Percentiles rank a stretch among this genome's conserved stretches.
These are phyloP conservation scores for Paraphoma sp. DNA, from an alignment of 2,329 filamentous ascomycete species.

Conservation along the genomic window DNA sequence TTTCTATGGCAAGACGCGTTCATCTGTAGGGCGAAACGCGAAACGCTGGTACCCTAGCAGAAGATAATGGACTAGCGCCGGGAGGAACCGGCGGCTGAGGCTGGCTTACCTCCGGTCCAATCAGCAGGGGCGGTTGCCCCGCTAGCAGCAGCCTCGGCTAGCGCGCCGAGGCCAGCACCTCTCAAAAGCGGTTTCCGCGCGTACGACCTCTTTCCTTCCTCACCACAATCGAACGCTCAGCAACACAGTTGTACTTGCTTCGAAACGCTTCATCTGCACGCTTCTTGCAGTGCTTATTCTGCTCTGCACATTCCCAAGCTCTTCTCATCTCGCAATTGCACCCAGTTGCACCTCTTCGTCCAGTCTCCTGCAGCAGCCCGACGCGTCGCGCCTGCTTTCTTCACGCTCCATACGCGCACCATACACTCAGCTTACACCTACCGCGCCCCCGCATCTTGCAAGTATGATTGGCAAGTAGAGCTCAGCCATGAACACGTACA, in stretches of 20 bases:
- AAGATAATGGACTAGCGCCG: too few species aligned
- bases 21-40: too few species aligned
- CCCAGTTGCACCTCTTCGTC: conserved; percentile 5
- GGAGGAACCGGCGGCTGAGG: too few species aligned
- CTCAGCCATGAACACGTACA: conserved; percentile 35
- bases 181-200: background rate
- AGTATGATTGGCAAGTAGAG: conserved; percentile 8
- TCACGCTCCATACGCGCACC: background rate
- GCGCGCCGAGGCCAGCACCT: background rate
- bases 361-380: conserved; percentile 7
- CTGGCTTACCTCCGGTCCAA: too few species aligned
- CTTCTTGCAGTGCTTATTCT: conserved; percentile 10
- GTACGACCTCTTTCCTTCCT: conserved; percentile 1
- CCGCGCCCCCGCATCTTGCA: conserved; percentile 1
- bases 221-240: conserved; percentile 11
- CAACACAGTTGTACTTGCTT: conserved; percentile 1
- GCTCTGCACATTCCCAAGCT: conserved; percentile 7
- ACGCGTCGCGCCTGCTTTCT: conserved; percentile 19
- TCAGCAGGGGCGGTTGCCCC: too few species aligned
- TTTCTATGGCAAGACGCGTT: too few species aligned
- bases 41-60: too few species aligned
- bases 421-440: background rate
- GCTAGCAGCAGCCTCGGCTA: background rate
- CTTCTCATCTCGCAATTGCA: conserved; percentile 9
- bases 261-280: conserved; percentile 2